These are phyloP conservation scores for Phlebiopsis flavidoalba DNA, from an alignment of 768 basidiomycete genomes.

Conservation along the genomic window DNA sequence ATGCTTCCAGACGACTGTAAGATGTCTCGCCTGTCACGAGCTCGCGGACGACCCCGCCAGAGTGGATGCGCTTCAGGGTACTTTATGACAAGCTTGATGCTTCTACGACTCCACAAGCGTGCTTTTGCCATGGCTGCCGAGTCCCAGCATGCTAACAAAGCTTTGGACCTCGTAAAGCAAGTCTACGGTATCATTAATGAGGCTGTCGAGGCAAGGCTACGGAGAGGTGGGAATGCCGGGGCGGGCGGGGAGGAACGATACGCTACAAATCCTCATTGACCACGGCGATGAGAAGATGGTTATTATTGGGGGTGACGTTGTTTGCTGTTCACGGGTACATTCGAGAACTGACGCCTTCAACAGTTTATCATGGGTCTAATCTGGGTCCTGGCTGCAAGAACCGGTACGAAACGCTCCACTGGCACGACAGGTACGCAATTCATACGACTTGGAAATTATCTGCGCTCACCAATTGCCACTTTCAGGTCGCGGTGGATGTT, in stretches of 20 bases:
- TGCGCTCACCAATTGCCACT: slow-evolving; percentile 5
- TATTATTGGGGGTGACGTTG: slow-evolving; percentile 58
- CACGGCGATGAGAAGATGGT: slow-evolving; percentile 61
- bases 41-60: slow-evolving; percentile 60
- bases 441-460: not conserved
- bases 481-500: slow-evolving; percentile 68
- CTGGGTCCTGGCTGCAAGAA: slow-evolving; percentile 81
- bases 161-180: slow-evolving; percentile 66
- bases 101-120: slow-evolving; percentile 67
- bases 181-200: slow-evolving; percentile 65
- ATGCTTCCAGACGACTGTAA: slow-evolving; percentile 68
- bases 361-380: slow-evolving; percentile 82
- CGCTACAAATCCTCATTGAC: slow-evolving; percentile 72
- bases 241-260: too few species aligned
- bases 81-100: slow-evolving; percentile 67
- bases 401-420: slow-evolving; percentile 70
- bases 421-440: slow-evolving; percentile 55
- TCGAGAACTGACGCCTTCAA: slow-evolving; percentile 5
- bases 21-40: slow-evolving; percentile 61
- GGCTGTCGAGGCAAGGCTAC: slow-evolving; percentile 50
- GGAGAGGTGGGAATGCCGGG: slow-evolving; percentile 50
- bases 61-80: slow-evolving; percentile 55
- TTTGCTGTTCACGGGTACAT: slow-evolving; percentile 4
- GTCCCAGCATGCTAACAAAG: slow-evolving; percentile 66
- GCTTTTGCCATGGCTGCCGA: slow-evolving; percentile 73